A percentile compares a stretch with the other conserved stretches of the same genome.
phyloP scores from a whole-genome alignment of 2,329 filamentous ascomycete genomes.

The Colletotrichum navitas region DNA sequence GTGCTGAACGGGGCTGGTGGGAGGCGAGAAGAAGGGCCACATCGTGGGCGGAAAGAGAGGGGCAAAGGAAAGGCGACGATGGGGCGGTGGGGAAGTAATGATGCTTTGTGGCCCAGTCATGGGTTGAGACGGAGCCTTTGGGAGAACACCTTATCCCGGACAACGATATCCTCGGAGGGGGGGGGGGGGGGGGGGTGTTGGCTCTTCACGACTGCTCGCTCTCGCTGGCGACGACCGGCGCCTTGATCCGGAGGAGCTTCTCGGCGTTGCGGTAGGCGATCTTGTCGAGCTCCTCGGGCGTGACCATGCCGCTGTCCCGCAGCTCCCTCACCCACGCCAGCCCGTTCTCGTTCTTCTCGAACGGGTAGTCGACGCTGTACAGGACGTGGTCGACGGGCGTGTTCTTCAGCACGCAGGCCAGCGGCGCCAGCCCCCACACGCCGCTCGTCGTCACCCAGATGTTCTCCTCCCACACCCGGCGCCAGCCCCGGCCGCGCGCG shows the following conservation, averaged over 20 bases:
- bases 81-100: conserved; percentile 4
- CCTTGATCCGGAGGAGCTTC: conserved; percentile 55
- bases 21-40: conserved; percentile 5
- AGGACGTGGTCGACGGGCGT: conserved; percentile 64
- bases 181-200: too few species aligned
- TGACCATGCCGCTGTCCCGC: conserved; percentile 62
- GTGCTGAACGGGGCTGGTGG: rapidly evolving
- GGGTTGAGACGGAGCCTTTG: neutral
- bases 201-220: neutral
- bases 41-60: neutral
- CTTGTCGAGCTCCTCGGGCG: conserved; percentile 59
- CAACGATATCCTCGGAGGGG: neutral
- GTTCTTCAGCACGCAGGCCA: conserved; percentile 59
- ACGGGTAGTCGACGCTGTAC: conserved; percentile 71
- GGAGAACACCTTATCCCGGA: neutral
- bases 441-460: conserved; percentile 70
- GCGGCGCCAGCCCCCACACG: conserved; percentile 61
- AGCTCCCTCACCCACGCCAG: conserved; percentile 62
- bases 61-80: neutral
- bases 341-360: conserved; percentile 63
- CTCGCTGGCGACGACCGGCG: neutral
- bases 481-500: conserved; percentile 53
- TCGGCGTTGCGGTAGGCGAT: conserved; percentile 66
- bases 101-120: neutral
- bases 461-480: conserved; percentile 66